Percentiles rank a stretch among this genome's conserved stretches.
These are phyloP conservation scores for Mycena galericulata DNA, from an alignment of 768 basidiomycete species.

Conservation along the genomic window DNA sequence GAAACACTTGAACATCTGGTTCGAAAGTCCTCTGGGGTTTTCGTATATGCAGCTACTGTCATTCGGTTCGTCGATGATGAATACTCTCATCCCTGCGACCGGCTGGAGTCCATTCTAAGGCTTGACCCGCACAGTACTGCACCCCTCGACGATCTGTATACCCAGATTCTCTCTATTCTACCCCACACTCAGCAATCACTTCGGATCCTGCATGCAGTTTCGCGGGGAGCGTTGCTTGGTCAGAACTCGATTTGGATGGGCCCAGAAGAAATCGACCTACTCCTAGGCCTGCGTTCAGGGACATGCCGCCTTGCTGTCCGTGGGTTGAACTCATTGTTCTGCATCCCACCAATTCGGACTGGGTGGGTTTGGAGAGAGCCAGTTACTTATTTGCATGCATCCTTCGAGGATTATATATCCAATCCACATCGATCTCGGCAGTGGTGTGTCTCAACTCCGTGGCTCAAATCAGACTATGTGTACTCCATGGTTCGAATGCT, in stretches of 20 bases:
- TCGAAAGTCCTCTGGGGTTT: not conserved
- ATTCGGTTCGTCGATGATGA: not conserved
- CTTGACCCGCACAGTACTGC: not conserved
- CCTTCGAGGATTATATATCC: not conserved
- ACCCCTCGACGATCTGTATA: constrained; percentile 9
- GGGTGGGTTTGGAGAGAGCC: too few species aligned
- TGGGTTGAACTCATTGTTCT: not conserved
- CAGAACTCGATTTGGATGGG: not conserved
- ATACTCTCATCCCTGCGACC: constrained; percentile 1
- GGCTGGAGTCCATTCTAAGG: not conserved
- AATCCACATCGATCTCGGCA: not conserved
- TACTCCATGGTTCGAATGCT: not conserved
- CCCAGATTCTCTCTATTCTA: not conserved
- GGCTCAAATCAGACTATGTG: not conserved
- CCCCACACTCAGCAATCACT: not conserved
- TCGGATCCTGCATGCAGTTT: not conserved
- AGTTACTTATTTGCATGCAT: not conserved
- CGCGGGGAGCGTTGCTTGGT: too few species aligned
- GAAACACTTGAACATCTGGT: not conserved
- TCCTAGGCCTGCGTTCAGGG: not conserved
- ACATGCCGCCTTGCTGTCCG: not conserved
- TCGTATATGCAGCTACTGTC: not conserved
- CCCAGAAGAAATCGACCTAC: constrained; percentile 10
- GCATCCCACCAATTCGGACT: not conserved
- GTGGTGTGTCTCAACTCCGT: not conserved